These are phyloP conservation scores for Vanderwaltozyma verrucispora DNA, from an alignment of 805 yeast genomes.

Conservation along the genomic window DNA sequence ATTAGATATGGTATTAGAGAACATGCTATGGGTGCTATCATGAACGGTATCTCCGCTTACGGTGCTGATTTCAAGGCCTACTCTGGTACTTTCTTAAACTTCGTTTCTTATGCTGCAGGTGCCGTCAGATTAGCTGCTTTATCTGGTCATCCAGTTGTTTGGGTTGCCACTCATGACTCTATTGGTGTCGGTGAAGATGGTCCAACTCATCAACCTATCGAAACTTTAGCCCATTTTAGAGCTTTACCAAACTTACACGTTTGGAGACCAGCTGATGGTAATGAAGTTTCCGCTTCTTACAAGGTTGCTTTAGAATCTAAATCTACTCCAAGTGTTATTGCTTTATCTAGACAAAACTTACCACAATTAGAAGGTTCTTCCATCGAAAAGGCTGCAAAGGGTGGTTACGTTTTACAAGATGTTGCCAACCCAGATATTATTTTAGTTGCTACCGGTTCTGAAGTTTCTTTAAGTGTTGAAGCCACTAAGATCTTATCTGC, in stretches of 20 bases:
- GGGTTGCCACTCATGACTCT: slow-evolving; percentile 88
- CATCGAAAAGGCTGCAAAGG: slow-evolving; percentile 83
- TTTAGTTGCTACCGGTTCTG: slow-evolving; percentile 89
- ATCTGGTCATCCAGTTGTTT: slow-evolving; percentile 71
- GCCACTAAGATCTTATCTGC: slow-evolving; percentile 64
- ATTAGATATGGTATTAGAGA: slow-evolving; percentile 98
- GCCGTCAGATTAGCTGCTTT: slow-evolving; percentile 78
- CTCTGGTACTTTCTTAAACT: slow-evolving; percentile 98
- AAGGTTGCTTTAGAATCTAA: slow-evolving; percentile 49
- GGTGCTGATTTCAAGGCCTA: slow-evolving; percentile 76
- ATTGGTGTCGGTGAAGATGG: slow-evolving; percentile 91
- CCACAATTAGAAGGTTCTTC: slow-evolving; percentile 92
- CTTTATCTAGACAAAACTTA: slow-evolving; percentile 76
- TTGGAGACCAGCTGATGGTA: slow-evolving; percentile 93
- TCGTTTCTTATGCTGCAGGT: slow-evolving; percentile 76
- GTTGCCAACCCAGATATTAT: slow-evolving; percentile 56
- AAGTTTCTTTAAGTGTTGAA: slow-evolving; percentile 67
- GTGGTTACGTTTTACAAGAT: slow-evolving; percentile 76
- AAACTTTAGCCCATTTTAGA: slow-evolving; percentile 78
- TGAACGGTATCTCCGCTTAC: slow-evolving; percentile 93
- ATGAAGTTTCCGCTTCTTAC: slow-evolving; percentile 80
- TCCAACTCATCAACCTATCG: slow-evolving; percentile 90
- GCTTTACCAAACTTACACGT: slow-evolving; percentile 73
- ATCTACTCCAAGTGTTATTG: slow-evolving; percentile 62
- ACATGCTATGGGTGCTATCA: slow-evolving; percentile 98